Evolutionary conservation across 108 stramenopile genomes (phyloP).

Genomic region (Pseudonitzschia multiseries): DNA sequence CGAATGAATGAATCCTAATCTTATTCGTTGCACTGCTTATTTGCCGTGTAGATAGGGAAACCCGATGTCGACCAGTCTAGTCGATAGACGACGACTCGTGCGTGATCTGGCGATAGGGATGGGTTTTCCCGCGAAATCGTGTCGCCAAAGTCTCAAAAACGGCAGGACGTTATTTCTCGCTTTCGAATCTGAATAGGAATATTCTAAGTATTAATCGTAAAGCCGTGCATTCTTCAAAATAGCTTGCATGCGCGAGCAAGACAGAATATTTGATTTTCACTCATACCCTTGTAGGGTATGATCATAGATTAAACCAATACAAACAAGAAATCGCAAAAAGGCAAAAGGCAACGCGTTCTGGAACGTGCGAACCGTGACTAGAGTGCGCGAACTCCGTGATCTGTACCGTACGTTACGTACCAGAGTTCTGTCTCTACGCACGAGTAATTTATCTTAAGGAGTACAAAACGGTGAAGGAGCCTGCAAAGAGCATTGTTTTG

Average conservation of each 20-base stretch:
- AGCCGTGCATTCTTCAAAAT: neutral
- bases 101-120: conserved; percentile 1
- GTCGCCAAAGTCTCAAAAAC: conserved; percentile 1
- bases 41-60: neutral
- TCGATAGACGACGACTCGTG: no score
- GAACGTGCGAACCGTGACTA: no score
- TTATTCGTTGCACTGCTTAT: no score
- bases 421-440: no score
- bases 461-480: no score
- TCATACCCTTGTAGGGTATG: neutral
- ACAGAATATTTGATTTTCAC: neutral
- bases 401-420: no score
- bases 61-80: no score
- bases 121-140: conserved; percentile 5
- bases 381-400: no score
- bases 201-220: neutral
- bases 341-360: no score
- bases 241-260: conserved; percentile 1
- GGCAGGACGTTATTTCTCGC: neutral
- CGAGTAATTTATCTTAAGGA: no score
- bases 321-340: neutral
- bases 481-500: no score
- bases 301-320: neutral
- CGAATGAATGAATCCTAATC: neutral
- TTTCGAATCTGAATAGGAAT: neutral